Percentiles rank a stretch among this genome's conserved stretches.
phyloP scores from a whole-genome alignment of 345 rosid species.

The Ceriops tagal region DNA sequence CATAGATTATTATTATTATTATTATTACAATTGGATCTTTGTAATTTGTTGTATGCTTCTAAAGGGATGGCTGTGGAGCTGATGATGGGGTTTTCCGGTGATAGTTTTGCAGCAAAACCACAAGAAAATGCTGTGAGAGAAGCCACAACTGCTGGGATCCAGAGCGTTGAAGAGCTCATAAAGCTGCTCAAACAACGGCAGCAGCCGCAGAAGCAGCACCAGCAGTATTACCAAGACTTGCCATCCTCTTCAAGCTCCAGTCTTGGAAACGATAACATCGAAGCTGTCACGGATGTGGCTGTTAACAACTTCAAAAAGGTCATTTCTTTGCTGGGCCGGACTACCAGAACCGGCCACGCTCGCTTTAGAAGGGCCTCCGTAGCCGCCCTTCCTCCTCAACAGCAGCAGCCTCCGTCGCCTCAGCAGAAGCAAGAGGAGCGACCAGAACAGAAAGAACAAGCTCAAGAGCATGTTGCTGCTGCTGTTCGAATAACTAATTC shows the following conservation, averaged over 20 bases:
- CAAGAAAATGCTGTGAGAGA: constrained; percentile 63
- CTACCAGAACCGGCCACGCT: constrained; percentile 81
- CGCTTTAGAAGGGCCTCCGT: constrained; percentile 67
- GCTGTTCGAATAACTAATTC: constrained; percentile 16
- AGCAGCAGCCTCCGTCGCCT: neutral
- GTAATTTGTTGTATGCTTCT: constrained; percentile 6
- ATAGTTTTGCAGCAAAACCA: constrained; percentile 32
- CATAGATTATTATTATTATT: no score
- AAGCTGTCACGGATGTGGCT: constrained; percentile 63
- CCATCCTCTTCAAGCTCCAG: constrained; percentile 10
- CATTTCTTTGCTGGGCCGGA: constrained; percentile 59
- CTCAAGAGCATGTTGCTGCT: constrained; percentile 12
- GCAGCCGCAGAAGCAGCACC: constrained; percentile 15
- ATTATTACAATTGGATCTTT: no score
- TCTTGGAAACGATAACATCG: constrained; percentile 35
- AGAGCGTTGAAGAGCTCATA: constrained; percentile 71
- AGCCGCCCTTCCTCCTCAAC: neutral
- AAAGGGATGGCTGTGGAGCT: constrained; percentile 60
- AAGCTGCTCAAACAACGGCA: constrained; percentile 42
- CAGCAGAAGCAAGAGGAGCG: constrained; percentile 15
- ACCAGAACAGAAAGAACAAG: constrained; percentile 15
- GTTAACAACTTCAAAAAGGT: constrained; percentile 73
- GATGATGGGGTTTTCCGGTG: constrained; percentile 48
- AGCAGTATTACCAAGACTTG: constrained; percentile 8
- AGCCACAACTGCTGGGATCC: constrained; percentile 76